These are phyloP conservation scores for Fragaria iinumae DNA, from an alignment of 306 rosid species.

Conservation along the genomic window DNA sequence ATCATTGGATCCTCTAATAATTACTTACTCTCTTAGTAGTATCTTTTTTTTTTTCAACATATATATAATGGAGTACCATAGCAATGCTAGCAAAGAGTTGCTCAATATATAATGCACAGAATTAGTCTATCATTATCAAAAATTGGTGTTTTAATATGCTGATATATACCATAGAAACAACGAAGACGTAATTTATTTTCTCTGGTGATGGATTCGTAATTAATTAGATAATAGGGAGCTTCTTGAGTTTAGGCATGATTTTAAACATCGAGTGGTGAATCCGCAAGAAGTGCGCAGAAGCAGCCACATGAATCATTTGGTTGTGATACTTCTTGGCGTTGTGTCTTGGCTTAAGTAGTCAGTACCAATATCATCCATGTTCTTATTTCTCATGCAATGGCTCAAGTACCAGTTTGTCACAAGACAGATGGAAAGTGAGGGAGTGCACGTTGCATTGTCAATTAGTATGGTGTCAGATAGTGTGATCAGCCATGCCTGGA, in stretches of 20 bases:
- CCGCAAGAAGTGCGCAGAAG: not conserved
- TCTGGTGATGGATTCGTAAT: not conserved
- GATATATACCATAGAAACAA: too few species aligned
- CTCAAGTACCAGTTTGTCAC: slow-evolving; percentile 11
- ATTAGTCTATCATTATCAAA: too few species aligned
- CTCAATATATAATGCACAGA: too few species aligned
- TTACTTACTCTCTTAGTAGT: too few species aligned
- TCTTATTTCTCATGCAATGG: not conserved
- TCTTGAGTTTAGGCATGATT: not conserved
- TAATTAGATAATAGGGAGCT: not conserved
- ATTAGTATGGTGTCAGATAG: slow-evolving; percentile 38
- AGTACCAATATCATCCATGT: not conserved
- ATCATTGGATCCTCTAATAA: too few species aligned
- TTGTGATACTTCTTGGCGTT: not conserved
- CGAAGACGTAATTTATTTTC: not conserved
- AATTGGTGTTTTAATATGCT: too few species aligned
- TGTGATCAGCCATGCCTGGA: slow-evolving; percentile 2
- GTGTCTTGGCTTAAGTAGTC: not conserved
- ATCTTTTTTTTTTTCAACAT: too few species aligned
- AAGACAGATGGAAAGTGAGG: slow-evolving; percentile 40
- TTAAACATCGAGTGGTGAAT: not conserved
- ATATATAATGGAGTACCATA: too few species aligned
- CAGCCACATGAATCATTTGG: not conserved
- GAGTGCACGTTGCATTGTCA: slow-evolving; percentile 57
- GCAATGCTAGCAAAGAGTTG: too few species aligned